phyloP scores from a whole-genome alignment of 495 filamentous ascomycete genomes.

The Neurospora sp. region DNA sequence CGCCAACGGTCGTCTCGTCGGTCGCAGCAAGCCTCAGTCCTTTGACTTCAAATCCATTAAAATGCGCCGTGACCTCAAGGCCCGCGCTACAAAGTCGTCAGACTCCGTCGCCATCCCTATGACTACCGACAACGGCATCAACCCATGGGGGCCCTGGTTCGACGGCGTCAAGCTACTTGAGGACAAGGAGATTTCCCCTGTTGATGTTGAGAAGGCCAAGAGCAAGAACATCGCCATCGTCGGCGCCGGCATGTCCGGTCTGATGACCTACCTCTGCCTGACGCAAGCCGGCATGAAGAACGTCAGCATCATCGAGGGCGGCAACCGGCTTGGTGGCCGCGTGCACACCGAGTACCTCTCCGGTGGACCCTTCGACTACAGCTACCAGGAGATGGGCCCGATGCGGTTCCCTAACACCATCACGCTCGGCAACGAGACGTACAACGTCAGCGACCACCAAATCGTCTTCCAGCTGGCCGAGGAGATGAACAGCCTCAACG shows the following conservation, averaged over 20 bases:
- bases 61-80: background rate
- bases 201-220: constrained; percentile 46
- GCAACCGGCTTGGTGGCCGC: constrained; percentile 35
- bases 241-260: constrained; percentile 58
- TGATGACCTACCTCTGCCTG: constrained; percentile 43
- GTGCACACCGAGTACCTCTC: constrained; percentile 55
- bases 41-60: constrained; percentile 5
- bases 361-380: constrained; percentile 52
- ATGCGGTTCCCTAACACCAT: constrained; percentile 55
- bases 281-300: constrained; percentile 30
- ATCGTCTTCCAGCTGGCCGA: constrained; percentile 55
- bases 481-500: constrained; percentile 49
- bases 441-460: constrained; percentile 47
- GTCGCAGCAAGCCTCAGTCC: constrained; percentile 33
- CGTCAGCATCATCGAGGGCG: constrained; percentile 31
- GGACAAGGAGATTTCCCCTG: constrained; percentile 38
- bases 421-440: constrained; percentile 41
- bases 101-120: constrained; percentile 26
- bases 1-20: constrained; percentile 24
- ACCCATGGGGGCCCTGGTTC: constrained; percentile 58
- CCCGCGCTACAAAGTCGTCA: background rate
- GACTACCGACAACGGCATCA: constrained; percentile 40
- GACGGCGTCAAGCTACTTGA: constrained; percentile 56
- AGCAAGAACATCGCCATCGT: constrained; percentile 50
- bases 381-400: constrained; percentile 69